Base-by-base conservation (phyloP, 768 basidiomycete genomes). In the Paxillus ammoniavirescens region DNA sequence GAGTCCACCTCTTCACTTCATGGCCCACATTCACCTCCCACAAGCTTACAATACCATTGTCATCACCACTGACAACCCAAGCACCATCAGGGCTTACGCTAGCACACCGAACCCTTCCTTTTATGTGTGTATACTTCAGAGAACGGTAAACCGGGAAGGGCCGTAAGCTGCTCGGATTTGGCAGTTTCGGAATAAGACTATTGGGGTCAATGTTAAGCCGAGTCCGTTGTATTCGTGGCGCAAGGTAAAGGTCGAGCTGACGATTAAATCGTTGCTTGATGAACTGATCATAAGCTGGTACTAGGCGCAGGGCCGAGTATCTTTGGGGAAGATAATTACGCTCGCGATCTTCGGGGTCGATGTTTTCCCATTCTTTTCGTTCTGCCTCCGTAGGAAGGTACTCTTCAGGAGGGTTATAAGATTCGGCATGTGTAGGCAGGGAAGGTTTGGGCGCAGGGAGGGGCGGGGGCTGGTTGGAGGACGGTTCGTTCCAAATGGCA, bases 391-490 rank as follows among this genome's bases (percentile, higher is more conserved):
- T 87, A 5, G 91, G 92, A 8, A 99, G 79, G 70, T 98, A 98
- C 74, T 99, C 97, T 63, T 87, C 92, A 6, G 97, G 97, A 31
- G 97, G 97, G 67, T 99, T 99, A 71, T 98, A 99, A 0, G 96
- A 98, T 72, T 98, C 95, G n/a, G 88, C 84, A 60, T 98, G 89
- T 12, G 86, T 91, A 3, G 97, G 97, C 2, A 97, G 83, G 14
- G 82, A 80, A 2, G 84, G 82, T 71, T 98, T 97, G 1, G 97
- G 97, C 10, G 97, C 95, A 31, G 95, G 90, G 57, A 94, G 84
- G 30, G 93, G 92, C 51, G 97, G 93, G 1, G 89, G 78, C 60
- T 90, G 87, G 3, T 77, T 75, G 1, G 87, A 79, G n/a, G 87
- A 77, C 15, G 82, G 77, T 58, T 91, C 84, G 31, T 86, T 85